Base-by-base conservation (phyloP, 108 stramenopile genomes). In the Pelagomonas calceolata region DNA sequence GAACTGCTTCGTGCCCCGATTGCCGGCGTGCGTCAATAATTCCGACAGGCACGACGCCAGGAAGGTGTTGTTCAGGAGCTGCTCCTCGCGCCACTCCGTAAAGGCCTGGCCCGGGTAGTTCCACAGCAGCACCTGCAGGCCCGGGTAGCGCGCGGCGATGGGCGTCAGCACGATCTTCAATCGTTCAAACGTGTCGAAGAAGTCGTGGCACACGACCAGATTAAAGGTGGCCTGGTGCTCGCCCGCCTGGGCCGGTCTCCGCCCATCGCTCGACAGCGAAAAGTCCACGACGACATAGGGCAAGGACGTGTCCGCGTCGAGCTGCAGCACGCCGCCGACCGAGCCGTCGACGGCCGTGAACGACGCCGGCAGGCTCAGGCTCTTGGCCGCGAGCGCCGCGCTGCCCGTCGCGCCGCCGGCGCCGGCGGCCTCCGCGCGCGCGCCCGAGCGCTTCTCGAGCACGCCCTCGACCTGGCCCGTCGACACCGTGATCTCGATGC, bases 41-140 rank as follows among this genome's bases (percentile, higher is more conserved):
- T 85, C 86, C 34, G 79, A 69, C 26, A 91, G 74, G 69, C 86
- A 87, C 33, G 76, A 79, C 16, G 89, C 85, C 36, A 87, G 82
- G 82, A 88, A 93, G 74, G 89, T 88, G 73, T 93, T 93, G 81
- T 91, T 91, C 36, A 93, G 84, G 35, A 80, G 71, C 66, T 82
- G 81, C 32, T 81, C 83, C 34, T 85, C 78, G 12, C 87, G 66
- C 85, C 89, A 93, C 45, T 87, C 78, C 44, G 90, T 91, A 63
- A 89, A 91, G 4, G 92, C 92, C 73, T 93, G 92, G 10, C 92
- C 92, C 4, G 92, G 90, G 75, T 90, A 89, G 75, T 93, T 93
- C 89, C 90, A 93, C 26, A 93, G 65, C 39, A 93, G 78, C 34
- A 87, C 86, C 76, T 85, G 88, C 31, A 90, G 71, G 18, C 88